Evolutionary conservation across 108 stramenopile genomes (phyloP).

Genomic region (Cyclotella choctawhatcheeana): DNA sequence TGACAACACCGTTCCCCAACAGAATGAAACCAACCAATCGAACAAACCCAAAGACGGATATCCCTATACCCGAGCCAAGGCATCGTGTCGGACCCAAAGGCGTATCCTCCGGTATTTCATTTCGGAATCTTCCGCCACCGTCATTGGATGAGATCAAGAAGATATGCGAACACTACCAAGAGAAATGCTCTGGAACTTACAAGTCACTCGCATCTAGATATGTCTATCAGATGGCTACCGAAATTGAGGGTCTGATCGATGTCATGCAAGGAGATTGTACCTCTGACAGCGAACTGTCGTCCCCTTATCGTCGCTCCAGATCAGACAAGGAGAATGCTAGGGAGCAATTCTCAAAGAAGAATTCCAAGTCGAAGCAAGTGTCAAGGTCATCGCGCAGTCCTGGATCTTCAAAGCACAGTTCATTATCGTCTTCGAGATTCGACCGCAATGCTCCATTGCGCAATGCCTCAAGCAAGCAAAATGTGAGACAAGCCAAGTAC

Average conservation of each 20-base stretch:
- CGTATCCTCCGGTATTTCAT: conserved; percentile 69
- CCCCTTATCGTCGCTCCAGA: conserved; percentile 6
- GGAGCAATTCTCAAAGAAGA: conserved; percentile 4
- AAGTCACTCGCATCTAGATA: conserved; percentile 78
- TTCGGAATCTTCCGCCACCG: conserved; percentile 64
- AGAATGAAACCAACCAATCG: conserved; percentile 11
- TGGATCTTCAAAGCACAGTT: neutral
- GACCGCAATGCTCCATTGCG: neutral
- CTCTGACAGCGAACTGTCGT: conserved; percentile 22
- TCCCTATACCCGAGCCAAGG: conserved; percentile 53
- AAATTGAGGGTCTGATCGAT: conserved; percentile 62
- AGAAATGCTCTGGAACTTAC: conserved; percentile 71
- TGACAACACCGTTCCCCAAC: too few relatives aligned
- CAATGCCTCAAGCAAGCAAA: neutral
- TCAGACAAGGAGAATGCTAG: conserved; percentile 9
- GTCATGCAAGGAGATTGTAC: conserved; percentile 42
- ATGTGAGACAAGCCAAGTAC: conserved; percentile 1
- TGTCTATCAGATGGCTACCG: conserved; percentile 71
- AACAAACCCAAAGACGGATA: conserved; percentile 39
- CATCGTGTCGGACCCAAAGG: conserved; percentile 60
- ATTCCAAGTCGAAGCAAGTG: neutral
- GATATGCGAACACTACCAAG: conserved; percentile 80
- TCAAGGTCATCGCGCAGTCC: neutral
- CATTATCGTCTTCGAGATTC: neutral
- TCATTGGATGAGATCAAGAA: conserved; percentile 65